A percentile compares a stretch with the other conserved stretches of the same genome.
Conservation (phyloP, 2,329 filamentous ascomycete genomes). For the Colletotrichum tamarilloi region DNA sequence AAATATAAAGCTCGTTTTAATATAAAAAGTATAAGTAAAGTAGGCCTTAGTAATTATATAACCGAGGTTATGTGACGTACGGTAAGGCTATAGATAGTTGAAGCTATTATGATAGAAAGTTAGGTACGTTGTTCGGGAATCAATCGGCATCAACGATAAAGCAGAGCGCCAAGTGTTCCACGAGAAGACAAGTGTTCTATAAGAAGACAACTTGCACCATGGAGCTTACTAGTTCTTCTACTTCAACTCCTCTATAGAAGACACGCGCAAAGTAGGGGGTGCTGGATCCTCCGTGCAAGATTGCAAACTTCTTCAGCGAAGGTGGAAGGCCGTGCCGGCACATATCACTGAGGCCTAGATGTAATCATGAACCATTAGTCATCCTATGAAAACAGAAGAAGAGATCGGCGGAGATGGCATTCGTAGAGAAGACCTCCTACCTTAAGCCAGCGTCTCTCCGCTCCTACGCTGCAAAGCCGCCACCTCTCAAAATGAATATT, state of each 20-base stretch:
- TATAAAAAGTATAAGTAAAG: no score
- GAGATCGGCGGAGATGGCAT: not conserved
- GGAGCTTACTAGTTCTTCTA: not conserved
- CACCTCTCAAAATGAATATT: constrained; percentile 2
- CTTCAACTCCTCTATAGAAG: not conserved
- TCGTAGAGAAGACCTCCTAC: not conserved
- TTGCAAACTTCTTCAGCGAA: not conserved
- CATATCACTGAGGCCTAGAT: not conserved
- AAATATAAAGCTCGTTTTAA: no score
- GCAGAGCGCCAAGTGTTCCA: not conserved
- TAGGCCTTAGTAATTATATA: no score
- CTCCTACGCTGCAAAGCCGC: not conserved
- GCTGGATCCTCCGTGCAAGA: not conserved
- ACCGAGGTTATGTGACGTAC: no score
- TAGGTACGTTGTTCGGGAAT: not conserved
- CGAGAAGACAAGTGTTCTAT: not conserved
- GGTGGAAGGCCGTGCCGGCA: not conserved
- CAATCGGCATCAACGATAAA: constrained; percentile 5
- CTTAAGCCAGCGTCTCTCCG: not conserved
- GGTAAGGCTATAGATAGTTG: no score
- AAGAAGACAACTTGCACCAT: not conserved
- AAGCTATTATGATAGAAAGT: no score
- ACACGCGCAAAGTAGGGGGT: not conserved
- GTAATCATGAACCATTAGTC: not conserved
- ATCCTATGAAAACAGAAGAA: not conserved